Evolutionary conservation across 2,329 filamentous ascomycete species (phyloP), one percentile per base, ranked within the genome.

Genomic region (Diaporthe velutina): DNA sequence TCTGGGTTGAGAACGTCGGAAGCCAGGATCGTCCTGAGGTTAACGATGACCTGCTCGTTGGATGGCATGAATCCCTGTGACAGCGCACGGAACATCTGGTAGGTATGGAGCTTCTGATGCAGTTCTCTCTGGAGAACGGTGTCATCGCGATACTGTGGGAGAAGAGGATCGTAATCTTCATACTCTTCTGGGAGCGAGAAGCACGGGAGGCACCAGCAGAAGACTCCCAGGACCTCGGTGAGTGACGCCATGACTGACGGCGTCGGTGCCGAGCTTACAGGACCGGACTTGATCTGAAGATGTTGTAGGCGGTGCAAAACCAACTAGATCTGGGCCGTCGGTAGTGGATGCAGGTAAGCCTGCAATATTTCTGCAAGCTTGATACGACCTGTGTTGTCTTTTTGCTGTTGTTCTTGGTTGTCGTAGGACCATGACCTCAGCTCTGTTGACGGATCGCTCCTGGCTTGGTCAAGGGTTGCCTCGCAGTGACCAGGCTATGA

Each of bases 11-110:
- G 88, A 25, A 97, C 81, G 79, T 96, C 93, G 45, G 94, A 92
- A 5, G 94, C 91, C 12, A 98, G 88, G 1, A 98, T 85, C 3
- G 93, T 94, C 78, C 95, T 92, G 3, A 98, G 86, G 78, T 97
- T 95, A 81, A 93, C 87, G 79, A 97, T 93, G 78, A 90, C 81
- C 83, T 98, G 96, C 78, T 97, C 93, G 15, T 94, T 98, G 8
- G 95, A 97, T 61, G 96, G 96, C 93, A 98, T 96, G 84, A 92
- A 98, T 8, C 96, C 96, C 80, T 94, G 91, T 1, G 90, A 90
- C 13, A 98, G 83, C 72, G 96, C 96, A 71, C 94, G 90, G 38
- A 95, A 82, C 93, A 98, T 98, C 87, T 98, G 95, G 82, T 98
- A 98, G 35, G 93, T 93, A 84, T 98, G 96, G 76, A 98, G 90